These are phyloP conservation scores for Rhodamnia argentea DNA, from an alignment of 345 rosid species.

Conservation along the genomic window DNA sequence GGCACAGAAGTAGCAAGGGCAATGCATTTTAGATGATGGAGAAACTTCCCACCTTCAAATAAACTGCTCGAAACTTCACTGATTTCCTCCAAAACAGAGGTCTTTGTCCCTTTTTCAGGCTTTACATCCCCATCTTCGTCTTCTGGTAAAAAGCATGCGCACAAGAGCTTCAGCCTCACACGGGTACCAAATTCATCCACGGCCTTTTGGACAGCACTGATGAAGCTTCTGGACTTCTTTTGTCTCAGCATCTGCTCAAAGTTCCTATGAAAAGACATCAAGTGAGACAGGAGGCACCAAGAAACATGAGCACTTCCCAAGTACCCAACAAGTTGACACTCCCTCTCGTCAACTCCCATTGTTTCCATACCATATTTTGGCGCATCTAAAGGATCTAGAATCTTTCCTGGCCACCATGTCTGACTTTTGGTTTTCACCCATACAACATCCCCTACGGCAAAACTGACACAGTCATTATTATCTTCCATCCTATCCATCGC, in stretches of 20 bases:
- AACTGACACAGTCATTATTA: slow-evolving; percentile 11
- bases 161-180: slow-evolving; percentile 45
- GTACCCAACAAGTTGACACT: slow-evolving; percentile 35
- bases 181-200: slow-evolving; percentile 46
- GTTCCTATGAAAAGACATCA: slow-evolving; percentile 54
- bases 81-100: slow-evolving; percentile 7
- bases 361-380: slow-evolving; percentile 8
- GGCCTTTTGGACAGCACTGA: slow-evolving; percentile 57
- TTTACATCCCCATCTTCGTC: slow-evolving; percentile 2
- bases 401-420: slow-evolving; percentile 91
- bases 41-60: slow-evolving; percentile 44
- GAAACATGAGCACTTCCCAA: slow-evolving; percentile 36
- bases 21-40: slow-evolving; percentile 40
- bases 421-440: slow-evolving; percentile 57
- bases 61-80: slow-evolving; percentile 26
- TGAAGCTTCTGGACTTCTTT: slow-evolving; percentile 34
- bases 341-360: not conserved
- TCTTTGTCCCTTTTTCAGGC: not conserved
- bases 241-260: slow-evolving; percentile 35
- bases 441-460: slow-evolving; percentile 58
- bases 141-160: slow-evolving; percentile 32
- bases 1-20: slow-evolving; percentile 27
- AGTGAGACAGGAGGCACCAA: slow-evolving; percentile 45
- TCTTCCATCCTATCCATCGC: slow-evolving; percentile 1
- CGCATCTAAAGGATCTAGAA: slow-evolving; percentile 31